Conservation (phyloP, 2,329 filamentous ascomycete genomes). For the Aspergillus sp. region DNA sequence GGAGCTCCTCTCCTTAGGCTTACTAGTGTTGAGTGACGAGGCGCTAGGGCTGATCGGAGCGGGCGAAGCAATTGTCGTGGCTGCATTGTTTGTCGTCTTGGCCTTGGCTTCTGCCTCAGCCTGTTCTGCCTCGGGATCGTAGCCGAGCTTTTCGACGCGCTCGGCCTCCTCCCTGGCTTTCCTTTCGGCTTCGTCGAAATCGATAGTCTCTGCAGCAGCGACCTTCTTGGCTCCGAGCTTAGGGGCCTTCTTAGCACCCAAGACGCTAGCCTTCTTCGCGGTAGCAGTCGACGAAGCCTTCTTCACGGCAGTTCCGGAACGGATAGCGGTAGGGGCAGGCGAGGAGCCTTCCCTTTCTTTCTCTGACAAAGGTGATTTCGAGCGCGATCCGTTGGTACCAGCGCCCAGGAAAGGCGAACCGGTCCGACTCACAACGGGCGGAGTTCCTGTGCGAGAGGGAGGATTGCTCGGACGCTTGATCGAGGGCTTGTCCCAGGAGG, state of each 20-base stretch:
- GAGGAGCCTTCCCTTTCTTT: constrained; percentile 45
- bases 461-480: constrained; percentile 96
- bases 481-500: constrained; percentile 94
- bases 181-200: constrained; percentile 95
- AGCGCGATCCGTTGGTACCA: constrained; percentile 58
- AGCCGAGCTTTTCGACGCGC: constrained; percentile 88
- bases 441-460: constrained; percentile 79
- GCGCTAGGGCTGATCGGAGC: constrained; percentile 63
- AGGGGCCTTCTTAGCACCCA: constrained; percentile 70
- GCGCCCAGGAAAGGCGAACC: constrained; percentile 85
- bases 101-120: constrained; percentile 35
- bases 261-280: constrained; percentile 74
- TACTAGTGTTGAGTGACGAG: constrained; percentile 52
- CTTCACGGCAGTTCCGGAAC: constrained; percentile 70
- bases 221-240: constrained; percentile 95
- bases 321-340: constrained; percentile 56
- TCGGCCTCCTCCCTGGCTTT: constrained; percentile 97
- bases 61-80: constrained; percentile 61
- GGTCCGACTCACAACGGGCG: constrained; percentile 69
- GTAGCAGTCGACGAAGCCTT: constrained; percentile 58
- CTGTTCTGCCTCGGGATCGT: constrained; percentile 82
- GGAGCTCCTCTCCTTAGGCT: constrained; percentile 47
- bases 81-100: constrained; percentile 36
- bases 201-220: constrained; percentile 62
- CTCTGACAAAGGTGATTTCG: constrained; percentile 69